Conservation (phyloP, 495 filamentous ascomycete species). For the Daldinia bambusicola region DNA sequence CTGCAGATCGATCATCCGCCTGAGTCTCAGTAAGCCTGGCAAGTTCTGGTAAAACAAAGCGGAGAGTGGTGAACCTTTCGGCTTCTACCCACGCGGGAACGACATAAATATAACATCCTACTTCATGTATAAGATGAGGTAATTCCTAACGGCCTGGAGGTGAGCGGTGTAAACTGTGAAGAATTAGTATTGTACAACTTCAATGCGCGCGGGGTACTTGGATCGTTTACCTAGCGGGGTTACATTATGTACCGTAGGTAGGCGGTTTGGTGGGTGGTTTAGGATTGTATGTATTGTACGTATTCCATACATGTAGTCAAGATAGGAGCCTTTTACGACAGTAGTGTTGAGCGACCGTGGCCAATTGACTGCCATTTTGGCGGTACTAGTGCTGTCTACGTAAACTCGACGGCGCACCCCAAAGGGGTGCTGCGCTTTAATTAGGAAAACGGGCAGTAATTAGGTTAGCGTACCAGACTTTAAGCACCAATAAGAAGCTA, state of each 20-base stretch:
- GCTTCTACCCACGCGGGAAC: slow-evolving; percentile 24
- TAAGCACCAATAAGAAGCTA: too few relatives aligned
- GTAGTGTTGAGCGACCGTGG: slow-evolving; percentile 25
- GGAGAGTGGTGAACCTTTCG: slow-evolving; percentile 11
- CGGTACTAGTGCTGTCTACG: too few relatives aligned
- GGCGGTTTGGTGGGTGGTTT: too few relatives aligned
- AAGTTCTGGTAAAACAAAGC: slow-evolving; percentile 4
- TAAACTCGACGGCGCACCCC: too few relatives aligned
- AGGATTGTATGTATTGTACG: too few relatives aligned
- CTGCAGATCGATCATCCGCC: slow-evolving; percentile 32
- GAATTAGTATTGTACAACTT: background rate
- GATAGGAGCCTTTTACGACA: slow-evolving; percentile 11
- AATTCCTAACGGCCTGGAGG: slow-evolving; percentile 15
- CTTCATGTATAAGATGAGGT: slow-evolving; percentile 4
- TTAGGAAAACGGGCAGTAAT: too few relatives aligned
- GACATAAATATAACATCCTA: background rate
- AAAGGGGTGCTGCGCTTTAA: too few relatives aligned
- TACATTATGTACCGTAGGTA: background rate
- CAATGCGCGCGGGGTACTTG: background rate
- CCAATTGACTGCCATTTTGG: slow-evolving; percentile 30
- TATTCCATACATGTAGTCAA: too few relatives aligned
- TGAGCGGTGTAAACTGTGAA: slow-evolving; percentile 32
- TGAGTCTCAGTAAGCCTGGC: slow-evolving; percentile 22
- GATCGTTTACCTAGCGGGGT: background rate
- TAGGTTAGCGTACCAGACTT: too few relatives aligned